Conservation (phyloP, 2,329 filamentous ascomycete species). For the Mycosphaerella sp. region DNA sequence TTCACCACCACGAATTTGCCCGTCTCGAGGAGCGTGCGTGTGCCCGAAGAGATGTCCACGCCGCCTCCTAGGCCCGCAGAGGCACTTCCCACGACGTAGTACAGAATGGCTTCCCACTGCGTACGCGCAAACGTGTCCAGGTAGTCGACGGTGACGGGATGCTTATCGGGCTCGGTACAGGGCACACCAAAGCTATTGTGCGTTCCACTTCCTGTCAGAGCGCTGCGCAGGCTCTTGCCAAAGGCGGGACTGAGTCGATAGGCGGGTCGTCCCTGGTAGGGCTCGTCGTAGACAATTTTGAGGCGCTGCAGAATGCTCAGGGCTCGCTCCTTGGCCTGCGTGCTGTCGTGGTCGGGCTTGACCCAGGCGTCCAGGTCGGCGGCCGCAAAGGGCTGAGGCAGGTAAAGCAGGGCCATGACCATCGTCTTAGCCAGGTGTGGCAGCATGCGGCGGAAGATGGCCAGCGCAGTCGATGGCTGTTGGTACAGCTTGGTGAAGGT, state of each 20-base stretch:
- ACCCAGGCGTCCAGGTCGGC: conserved; percentile 82
- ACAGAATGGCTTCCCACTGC: conserved; percentile 93
- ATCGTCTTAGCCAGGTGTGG: conserved; percentile 90
- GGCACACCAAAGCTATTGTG: conserved; percentile 89
- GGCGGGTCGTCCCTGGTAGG: conserved; percentile 57
- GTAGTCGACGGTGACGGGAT: conserved; percentile 60
- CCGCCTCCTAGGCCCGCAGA: conserved; percentile 48
- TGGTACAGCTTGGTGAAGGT: conserved; percentile 90
- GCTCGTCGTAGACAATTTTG: conserved; percentile 71
- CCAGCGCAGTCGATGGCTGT: conserved; percentile 89
- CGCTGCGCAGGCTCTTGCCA: conserved; percentile 72
- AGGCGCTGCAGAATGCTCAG: conserved; percentile 73
- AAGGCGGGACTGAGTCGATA: conserved; percentile 78
- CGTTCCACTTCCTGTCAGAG: conserved; percentile 70
- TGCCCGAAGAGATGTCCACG: conserved; percentile 55
- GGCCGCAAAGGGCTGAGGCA: conserved; percentile 71
- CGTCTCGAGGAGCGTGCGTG: conserved; percentile 74
- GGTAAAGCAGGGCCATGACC: conserved; percentile 92
- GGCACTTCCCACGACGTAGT: conserved; percentile 80
- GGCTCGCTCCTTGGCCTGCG: conserved; percentile 67
- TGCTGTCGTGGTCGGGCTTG: conserved; percentile 48
- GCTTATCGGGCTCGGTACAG: conserved; percentile 56
- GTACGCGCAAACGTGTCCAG: conserved; percentile 78
- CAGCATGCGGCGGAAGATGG: conserved; percentile 95
- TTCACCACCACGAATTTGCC: conserved; percentile 67